Conservation (phyloP, 2,329 filamentous ascomycete genomes). For the Aureobasidium sp. region DNA sequence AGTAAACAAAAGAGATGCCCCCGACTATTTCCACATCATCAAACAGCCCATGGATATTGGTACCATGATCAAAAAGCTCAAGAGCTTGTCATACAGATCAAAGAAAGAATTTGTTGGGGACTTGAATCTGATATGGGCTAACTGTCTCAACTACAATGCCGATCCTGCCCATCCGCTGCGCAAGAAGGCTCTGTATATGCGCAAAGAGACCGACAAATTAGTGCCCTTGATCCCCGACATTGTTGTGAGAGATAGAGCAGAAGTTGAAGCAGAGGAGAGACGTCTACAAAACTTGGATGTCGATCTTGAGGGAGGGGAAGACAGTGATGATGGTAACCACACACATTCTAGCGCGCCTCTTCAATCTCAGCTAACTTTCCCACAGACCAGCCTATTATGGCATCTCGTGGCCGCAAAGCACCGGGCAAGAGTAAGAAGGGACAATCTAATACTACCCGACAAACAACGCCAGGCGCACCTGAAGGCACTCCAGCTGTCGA, state of each 20-base stretch:
- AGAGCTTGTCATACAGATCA: conserved; percentile 46
- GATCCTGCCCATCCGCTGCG: conserved; percentile 79
- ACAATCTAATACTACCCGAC: conserved; percentile 51
- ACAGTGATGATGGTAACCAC: conserved; percentile 66
- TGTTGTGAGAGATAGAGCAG: conserved; percentile 78
- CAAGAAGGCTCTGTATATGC: conserved; percentile 92
- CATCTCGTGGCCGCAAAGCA: conserved; percentile 83
- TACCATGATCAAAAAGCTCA: conserved; percentile 97
- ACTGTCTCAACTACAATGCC: conserved; percentile 92
- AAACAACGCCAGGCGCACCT: conserved; percentile 61
- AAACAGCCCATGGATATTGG: conserved; percentile 98
- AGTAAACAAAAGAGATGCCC: conserved; percentile 94
- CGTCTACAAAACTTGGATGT: conserved; percentile 75
- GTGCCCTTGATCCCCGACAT: conserved; percentile 93
- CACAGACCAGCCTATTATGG: conserved; percentile 80
- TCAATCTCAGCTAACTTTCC: neutral
- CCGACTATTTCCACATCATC: conserved; percentile 89
- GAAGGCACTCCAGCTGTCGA: conserved; percentile 73
- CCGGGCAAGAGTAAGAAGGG: conserved; percentile 70
- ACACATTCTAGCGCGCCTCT: neutral
- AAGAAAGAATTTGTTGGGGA: conserved; percentile 94
- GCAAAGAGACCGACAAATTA: conserved; percentile 93
- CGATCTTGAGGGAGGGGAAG: conserved; percentile 73
- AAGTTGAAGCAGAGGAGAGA: conserved; percentile 67
- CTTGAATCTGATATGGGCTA: conserved; percentile 91